Conservation (phyloP, 495 filamentous ascomycete species). For the Hyaloscypha finlandica region DNA sequence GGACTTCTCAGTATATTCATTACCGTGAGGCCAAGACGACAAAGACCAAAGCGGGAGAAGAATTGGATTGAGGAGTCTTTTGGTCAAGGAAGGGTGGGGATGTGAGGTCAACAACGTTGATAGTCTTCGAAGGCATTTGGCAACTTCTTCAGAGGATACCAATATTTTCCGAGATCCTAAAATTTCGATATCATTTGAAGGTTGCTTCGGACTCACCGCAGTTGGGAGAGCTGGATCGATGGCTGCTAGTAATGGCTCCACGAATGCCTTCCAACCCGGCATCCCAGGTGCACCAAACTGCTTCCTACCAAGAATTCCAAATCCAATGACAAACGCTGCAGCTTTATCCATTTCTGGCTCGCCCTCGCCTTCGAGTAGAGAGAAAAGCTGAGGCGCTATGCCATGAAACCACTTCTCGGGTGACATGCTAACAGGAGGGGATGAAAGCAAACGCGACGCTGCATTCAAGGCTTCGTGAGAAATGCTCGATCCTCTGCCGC, state of each 20-base stretch:
- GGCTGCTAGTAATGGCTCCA: conserved; percentile 61
- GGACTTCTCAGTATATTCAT: conserved; percentile 24
- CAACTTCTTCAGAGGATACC: conserved; percentile 43
- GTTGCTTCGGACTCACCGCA: not conserved
- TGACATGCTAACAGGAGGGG: conserved; percentile 59
- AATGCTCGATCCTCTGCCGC: conserved; percentile 57
- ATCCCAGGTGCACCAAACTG: conserved; percentile 67
- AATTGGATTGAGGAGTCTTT: conserved; percentile 64
- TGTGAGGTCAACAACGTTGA: conserved; percentile 61
- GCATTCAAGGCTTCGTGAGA: conserved; percentile 73
- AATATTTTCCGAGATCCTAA: conserved; percentile 39
- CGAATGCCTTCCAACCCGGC: conserved; percentile 69
- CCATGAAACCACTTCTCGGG: conserved; percentile 60
- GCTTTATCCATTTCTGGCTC: conserved; percentile 64
- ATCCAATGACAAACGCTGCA: conserved; percentile 72
- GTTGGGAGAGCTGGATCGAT: conserved; percentile 56
- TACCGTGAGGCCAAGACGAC: conserved; percentile 49
- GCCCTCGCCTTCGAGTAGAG: conserved; percentile 65
- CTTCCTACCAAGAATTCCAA: conserved; percentile 69
- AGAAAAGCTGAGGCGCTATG: conserved; percentile 67
- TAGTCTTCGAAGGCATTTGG: conserved; percentile 56
- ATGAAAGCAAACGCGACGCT: conserved; percentile 62
- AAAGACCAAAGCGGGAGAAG: conserved; percentile 72
- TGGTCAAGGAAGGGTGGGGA: conserved; percentile 73
- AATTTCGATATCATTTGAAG: conserved; percentile 14